These are phyloP conservation scores for Magnusiomyces fungicola DNA, from an alignment of 1,139 yeast genomes.

Conservation along the genomic window DNA sequence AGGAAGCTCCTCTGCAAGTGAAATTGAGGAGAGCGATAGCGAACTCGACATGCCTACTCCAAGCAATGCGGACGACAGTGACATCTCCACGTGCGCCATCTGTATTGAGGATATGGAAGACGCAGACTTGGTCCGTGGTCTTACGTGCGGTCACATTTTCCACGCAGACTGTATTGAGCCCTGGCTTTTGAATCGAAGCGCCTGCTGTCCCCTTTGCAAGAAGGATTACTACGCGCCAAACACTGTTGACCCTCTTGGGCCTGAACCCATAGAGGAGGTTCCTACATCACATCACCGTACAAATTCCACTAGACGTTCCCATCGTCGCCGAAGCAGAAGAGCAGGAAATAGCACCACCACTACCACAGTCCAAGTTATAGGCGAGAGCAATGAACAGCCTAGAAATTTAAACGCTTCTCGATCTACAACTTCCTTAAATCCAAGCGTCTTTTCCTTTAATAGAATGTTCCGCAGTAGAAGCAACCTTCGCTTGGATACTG, in stretches of 20 bases:
- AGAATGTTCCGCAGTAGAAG: background rate
- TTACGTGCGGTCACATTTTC: constrained; percentile 79
- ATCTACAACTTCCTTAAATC: background rate
- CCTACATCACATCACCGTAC: background rate
- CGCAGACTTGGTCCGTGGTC: constrained; percentile 60
- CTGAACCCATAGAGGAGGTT: constrained; percentile 13
- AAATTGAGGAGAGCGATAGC: background rate
- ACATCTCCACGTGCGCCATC: constrained; percentile 53
- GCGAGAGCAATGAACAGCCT: background rate
- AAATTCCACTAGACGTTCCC: background rate
- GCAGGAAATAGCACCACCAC: background rate
- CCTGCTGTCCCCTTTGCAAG: constrained; percentile 83
- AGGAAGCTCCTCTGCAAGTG: background rate
- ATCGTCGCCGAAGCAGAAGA: background rate
- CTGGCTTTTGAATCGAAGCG: constrained; percentile 68
- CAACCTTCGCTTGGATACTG: no score
- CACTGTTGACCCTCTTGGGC: constrained; percentile 19
- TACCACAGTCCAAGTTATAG: background rate
- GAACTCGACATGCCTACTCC: background rate
- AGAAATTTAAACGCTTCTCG: background rate
- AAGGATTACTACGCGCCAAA: constrained; percentile 31
- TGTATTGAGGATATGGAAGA: constrained; percentile 63
- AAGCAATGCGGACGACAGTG: background rate
- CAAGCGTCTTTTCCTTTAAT: background rate
- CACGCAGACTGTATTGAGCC: constrained; percentile 77